Evolutionary conservation across 345 rosid genomes (phyloP).

Genomic region (Excoecaria cochinchinensis): DNA sequence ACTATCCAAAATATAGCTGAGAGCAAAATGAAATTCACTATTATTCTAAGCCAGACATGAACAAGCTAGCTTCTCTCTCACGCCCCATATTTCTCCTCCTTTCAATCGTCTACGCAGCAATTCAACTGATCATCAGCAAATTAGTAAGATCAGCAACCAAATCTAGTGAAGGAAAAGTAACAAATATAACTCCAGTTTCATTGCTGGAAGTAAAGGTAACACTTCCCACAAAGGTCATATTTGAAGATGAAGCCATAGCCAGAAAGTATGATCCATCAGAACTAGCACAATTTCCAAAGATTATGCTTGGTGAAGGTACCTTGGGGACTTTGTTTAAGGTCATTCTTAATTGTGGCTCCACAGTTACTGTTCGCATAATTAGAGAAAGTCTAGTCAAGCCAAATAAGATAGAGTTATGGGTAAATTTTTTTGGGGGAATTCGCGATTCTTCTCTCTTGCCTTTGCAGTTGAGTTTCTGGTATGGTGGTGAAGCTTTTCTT

Average conservation of each 20-base stretch:
- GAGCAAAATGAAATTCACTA: background rate
- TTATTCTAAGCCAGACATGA: background rate
- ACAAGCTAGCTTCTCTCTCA: background rate
- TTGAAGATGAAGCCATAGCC: conserved; percentile 16
- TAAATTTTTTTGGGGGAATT: conserved; percentile 31
- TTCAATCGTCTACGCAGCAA: background rate
- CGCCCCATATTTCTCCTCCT: background rate
- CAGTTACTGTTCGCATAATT: conserved; percentile 27
- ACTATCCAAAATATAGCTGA: background rate
- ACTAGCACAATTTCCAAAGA: conserved; percentile 29
- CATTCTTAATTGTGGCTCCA: conserved; percentile 34
- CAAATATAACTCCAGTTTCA: conserved; percentile 30
- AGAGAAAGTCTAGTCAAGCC: conserved; percentile 15
- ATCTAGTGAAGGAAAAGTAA: conserved; percentile 31
- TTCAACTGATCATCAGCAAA: background rate
- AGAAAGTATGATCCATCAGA: conserved; percentile 24
- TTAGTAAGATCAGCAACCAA: background rate
- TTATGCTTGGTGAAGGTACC: conserved; percentile 39
- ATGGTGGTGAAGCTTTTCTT: conserved; percentile 40
- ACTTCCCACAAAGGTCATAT: conserved; percentile 28
- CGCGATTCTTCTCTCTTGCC: conserved; percentile 22
- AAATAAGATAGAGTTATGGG: conserved; percentile 23
- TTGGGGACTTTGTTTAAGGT: conserved; percentile 35
- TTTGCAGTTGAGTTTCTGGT: conserved; percentile 35
- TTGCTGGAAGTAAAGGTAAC: conserved; percentile 36